phyloP scores from a whole-genome alignment of 106 monocot genomes.

The Platanthera zijinensis region DNA sequence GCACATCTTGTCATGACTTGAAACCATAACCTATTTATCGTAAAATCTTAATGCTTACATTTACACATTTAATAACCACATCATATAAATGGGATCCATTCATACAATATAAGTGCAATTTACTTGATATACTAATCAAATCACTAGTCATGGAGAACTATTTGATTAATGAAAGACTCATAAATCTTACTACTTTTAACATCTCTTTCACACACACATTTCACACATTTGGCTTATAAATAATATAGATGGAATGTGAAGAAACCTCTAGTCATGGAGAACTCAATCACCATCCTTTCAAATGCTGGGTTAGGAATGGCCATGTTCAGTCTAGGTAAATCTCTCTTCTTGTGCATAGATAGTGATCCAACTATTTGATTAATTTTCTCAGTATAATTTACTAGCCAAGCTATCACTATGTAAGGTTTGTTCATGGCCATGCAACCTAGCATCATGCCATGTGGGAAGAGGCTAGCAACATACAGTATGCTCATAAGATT shows the following conservation, averaged over 20 bases:
- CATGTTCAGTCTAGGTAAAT: slow-evolving; percentile 56
- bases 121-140: neutral
- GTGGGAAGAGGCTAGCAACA: slow-evolving; percentile 31
- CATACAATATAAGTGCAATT: neutral
- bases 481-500: slow-evolving; percentile 35
- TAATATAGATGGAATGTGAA: slow-evolving; percentile 34
- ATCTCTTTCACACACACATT: neutral
- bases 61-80: too few species aligned
- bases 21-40: neutral
- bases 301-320: slow-evolving; percentile 50
- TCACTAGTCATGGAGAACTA: too few species aligned
- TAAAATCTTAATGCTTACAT: too few species aligned
- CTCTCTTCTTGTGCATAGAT: neutral
- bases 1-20: neutral
- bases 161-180: too few species aligned
- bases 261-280: slow-evolving; percentile 35
- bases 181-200: too few species aligned
- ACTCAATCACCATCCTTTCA: slow-evolving; percentile 36
- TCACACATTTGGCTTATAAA: neutral
- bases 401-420: neutral
- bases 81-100: too few species aligned
- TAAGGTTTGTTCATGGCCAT: slow-evolving; percentile 51
- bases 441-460: slow-evolving; percentile 48
- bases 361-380: neutral
- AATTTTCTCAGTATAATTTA: neutral